These are phyloP conservation scores for Cinnamomum micranthum DNA, from an alignment of 164 flowering plant species.

Conservation along the genomic window DNA sequence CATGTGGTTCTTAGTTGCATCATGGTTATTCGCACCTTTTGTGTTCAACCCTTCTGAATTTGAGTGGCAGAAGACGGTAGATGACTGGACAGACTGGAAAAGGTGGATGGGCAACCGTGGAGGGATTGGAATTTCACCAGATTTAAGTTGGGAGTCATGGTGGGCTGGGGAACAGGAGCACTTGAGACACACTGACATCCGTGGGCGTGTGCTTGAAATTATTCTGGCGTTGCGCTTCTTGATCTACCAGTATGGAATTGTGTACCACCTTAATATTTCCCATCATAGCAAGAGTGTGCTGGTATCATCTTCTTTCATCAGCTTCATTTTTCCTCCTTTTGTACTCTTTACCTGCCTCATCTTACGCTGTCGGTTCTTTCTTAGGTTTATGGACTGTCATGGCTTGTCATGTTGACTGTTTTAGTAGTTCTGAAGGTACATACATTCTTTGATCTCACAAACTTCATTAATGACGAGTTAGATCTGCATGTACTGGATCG, in stretches of 20 bases:
- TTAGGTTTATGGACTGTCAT: slow-evolving; percentile 90
- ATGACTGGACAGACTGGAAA: slow-evolving; percentile 99
- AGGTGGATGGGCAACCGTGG: slow-evolving; percentile 99
- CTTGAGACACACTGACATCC: slow-evolving; percentile 55
- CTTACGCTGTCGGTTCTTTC: slow-evolving; percentile 6
- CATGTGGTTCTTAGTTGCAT: slow-evolving; percentile 93
- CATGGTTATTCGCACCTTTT: slow-evolving; percentile 98
- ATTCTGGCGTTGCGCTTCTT: slow-evolving; percentile 80
- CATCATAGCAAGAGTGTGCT: slow-evolving; percentile 59
- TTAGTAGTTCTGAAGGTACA: slow-evolving; percentile 78
- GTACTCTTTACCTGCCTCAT: not conserved
- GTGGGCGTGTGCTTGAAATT: slow-evolving; percentile 80
- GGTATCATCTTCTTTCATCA: slow-evolving; percentile 37
- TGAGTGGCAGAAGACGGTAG: slow-evolving; percentile 99
- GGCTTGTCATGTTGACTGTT: slow-evolving; percentile 71
- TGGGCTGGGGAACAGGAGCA: slow-evolving; percentile 90
- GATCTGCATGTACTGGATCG: not conserved
- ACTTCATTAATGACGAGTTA: no score
- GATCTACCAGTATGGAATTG: slow-evolving; percentile 91
- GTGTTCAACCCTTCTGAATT: slow-evolving; percentile 96
- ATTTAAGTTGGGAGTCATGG: slow-evolving; percentile 98
- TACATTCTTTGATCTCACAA: slow-evolving; percentile 6
- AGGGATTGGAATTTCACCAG: slow-evolving; percentile 78
- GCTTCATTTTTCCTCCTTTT: not conserved
- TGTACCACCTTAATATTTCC: slow-evolving; percentile 83